These are phyloP conservation scores for Mycena floridula DNA, from an alignment of 768 basidiomycete genomes.

Conservation along the genomic window DNA sequence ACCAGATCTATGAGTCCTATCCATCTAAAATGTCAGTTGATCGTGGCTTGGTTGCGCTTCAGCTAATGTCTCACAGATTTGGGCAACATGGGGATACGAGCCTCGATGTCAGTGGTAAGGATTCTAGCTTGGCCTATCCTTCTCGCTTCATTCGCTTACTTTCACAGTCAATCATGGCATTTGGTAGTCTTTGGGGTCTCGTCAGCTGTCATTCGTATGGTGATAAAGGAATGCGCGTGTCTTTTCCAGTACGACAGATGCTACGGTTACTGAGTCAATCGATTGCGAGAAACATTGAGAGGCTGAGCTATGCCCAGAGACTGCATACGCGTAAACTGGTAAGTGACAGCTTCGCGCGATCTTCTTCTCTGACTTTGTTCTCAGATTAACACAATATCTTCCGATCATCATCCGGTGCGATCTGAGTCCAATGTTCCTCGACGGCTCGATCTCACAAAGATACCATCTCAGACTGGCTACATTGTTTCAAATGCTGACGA, in stretches of 20 bases:
- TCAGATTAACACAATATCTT: conserved; percentile 67
- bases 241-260: conserved; percentile 81
- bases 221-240: conserved; percentile 72
- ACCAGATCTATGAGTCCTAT: conserved; percentile 91
- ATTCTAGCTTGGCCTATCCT: background rate
- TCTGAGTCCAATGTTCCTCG: too few relatives aligned
- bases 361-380: background rate
- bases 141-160: conserved; percentile 1
- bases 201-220: conserved; percentile 79
- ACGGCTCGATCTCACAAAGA: too few relatives aligned
- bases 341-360: too few relatives aligned
- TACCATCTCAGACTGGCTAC: conserved; percentile 67
- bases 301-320: conserved; percentile 70
- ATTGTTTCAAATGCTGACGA: conserved; percentile 80
- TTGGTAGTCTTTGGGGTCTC: conserved; percentile 75
- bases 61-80: conserved; percentile 38
- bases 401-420: conserved; percentile 61
- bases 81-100: conserved; percentile 76
- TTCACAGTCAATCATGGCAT: conserved; percentile 75
- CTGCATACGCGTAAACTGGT: conserved; percentile 75
- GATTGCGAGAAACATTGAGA: conserved; percentile 74
- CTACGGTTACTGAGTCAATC: conserved; percentile 73
- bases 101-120: conserved; percentile 80
- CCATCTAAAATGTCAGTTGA: conserved; percentile 62
- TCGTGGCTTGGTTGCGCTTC: conserved; percentile 2